Base-by-base conservation (phyloP, 2,329 filamentous ascomycete genomes). In the Metarhizium rileyi region DNA sequence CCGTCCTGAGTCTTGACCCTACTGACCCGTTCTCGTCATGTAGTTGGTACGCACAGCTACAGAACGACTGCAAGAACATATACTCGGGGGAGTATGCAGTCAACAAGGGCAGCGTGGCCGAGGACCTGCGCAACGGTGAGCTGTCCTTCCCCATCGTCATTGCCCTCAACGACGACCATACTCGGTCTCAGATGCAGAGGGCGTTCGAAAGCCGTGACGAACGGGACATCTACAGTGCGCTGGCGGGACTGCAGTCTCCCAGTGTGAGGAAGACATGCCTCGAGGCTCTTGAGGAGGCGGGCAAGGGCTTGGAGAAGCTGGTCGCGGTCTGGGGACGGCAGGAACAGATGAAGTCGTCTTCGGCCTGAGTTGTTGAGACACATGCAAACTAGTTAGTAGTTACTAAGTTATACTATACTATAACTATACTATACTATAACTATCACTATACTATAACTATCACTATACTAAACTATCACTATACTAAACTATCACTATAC, bases 31-130 rank as follows among this genome's bases (percentile, higher is more conserved):
- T 2, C 35, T 8, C 16, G n/a, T 20, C 9, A 8, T 1, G 23
- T 25, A 55, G 53, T 5, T 55, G 53, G 53, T 55, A 50, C 18
- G 51, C 53, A 1, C 53, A 55, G 28, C 33, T 55, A 4, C 53
- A 55, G 42, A 55, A 55, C 26, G 53, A 55, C 42, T 55, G 53
- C 53, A 55, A 55, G 28, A 55, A 55, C 42, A 51, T 55, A 10
- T 55, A 55, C 20, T 55, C 53, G 10, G 25, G 28, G 10, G 53
- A 55, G 38, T 55, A 55, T 33, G 49, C 49, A 16, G 33, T 14
- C 42, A 53, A 52, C 45, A 55, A 55, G 38, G 53, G 53, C 1
- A 44, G 51, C 10, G 42, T 55, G 36, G 53, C 51, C 3, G 53
- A 55, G 36, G 53, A 55, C 27, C 38, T 55, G 9, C 53, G 53